Conservation (phyloP, 345 rosid genomes). For the Chamaenerion angustifolium region DNA sequence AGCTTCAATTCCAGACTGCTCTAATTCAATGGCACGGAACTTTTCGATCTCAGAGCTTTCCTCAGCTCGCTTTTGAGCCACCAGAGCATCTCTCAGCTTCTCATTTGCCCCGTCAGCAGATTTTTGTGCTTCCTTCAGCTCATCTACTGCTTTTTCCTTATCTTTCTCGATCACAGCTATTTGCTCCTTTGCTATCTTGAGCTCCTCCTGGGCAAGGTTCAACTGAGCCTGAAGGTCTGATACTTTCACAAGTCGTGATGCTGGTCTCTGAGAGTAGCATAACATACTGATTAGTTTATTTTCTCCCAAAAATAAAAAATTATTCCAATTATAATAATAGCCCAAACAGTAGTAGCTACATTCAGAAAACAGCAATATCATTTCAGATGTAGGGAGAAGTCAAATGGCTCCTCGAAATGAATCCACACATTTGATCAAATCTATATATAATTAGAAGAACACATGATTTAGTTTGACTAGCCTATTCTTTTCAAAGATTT, state of each 20-base stretch:
- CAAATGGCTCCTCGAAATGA: too few relatives aligned
- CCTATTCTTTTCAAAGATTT: too few relatives aligned
- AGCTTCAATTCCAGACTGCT: slow-evolving; percentile 80
- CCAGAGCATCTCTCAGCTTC: slow-evolving; percentile 70
- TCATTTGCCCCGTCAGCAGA: slow-evolving; percentile 50
- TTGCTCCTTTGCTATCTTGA: slow-evolving; percentile 75
- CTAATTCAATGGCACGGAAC: slow-evolving; percentile 79
- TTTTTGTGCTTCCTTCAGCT: slow-evolving; percentile 61
- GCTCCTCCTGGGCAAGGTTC: slow-evolving; percentile 63
- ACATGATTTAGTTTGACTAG: too few relatives aligned
- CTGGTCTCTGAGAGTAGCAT: slow-evolving; percentile 41
- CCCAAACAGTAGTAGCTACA: too few relatives aligned
- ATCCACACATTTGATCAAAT: too few relatives aligned
- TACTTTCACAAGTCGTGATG: slow-evolving; percentile 37
- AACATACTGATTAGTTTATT: background rate
- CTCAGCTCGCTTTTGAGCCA: slow-evolving; percentile 76
- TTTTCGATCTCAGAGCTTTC: slow-evolving; percentile 81
- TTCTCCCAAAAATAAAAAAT: background rate
- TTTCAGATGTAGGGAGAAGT: too few relatives aligned
- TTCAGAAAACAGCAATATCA: too few relatives aligned
- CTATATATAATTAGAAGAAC: too few relatives aligned
- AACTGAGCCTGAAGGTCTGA: slow-evolving; percentile 53
- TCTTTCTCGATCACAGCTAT: slow-evolving; percentile 58
- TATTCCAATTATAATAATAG: background rate
- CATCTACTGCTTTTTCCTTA: slow-evolving; percentile 51